Conservation (phyloP, 768 basidiomycete species). For the Boletellus ananas region DNA sequence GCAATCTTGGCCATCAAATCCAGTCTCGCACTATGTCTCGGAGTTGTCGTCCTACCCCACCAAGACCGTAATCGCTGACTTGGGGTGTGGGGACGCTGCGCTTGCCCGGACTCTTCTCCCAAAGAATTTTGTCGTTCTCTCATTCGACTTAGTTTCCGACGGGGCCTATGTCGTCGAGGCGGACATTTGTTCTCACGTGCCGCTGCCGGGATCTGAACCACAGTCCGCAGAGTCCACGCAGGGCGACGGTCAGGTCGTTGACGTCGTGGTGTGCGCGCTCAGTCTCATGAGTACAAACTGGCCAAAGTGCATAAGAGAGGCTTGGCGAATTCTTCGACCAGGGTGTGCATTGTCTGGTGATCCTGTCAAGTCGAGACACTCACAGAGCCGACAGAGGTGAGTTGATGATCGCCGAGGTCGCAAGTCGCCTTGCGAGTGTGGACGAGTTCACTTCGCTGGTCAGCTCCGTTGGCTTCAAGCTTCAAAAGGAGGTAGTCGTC, state of each 20-base stretch:
- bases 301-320: slow-evolving; percentile 86
- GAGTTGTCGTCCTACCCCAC: slow-evolving; percentile 59
- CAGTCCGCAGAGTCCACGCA: slow-evolving; percentile 35
- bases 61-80: slow-evolving; percentile 78
- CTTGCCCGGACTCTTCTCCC: slow-evolving; percentile 73
- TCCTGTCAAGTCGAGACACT: slow-evolving; percentile 4
- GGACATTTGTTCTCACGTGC: slow-evolving; percentile 79
- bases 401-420: slow-evolving; percentile 85
- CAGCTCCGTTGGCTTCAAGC: slow-evolving; percentile 65
- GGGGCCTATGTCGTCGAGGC: slow-evolving; percentile 77
- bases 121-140: slow-evolving; percentile 64
- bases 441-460: slow-evolving; percentile 67
- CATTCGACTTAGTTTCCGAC: slow-evolving; percentile 78
- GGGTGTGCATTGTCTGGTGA: slow-evolving; percentile 48
- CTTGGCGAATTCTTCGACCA: slow-evolving; percentile 81
- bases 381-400: slow-evolving; percentile 52
- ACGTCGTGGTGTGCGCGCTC: slow-evolving; percentile 89
- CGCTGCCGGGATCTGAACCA: slow-evolving; percentile 77
- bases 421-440: slow-evolving; percentile 71
- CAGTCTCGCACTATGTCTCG: slow-evolving; percentile 77
- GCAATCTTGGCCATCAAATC: slow-evolving; percentile 90
- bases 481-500: slow-evolving; percentile 57
- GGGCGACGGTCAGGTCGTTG: slow-evolving; percentile 74
- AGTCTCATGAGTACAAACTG: slow-evolving; percentile 98
- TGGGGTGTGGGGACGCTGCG: slow-evolving; percentile 94